Evolutionary conservation across 768 basidiomycete species (phyloP).

Genomic region (Boletus tomentosulus): DNA sequence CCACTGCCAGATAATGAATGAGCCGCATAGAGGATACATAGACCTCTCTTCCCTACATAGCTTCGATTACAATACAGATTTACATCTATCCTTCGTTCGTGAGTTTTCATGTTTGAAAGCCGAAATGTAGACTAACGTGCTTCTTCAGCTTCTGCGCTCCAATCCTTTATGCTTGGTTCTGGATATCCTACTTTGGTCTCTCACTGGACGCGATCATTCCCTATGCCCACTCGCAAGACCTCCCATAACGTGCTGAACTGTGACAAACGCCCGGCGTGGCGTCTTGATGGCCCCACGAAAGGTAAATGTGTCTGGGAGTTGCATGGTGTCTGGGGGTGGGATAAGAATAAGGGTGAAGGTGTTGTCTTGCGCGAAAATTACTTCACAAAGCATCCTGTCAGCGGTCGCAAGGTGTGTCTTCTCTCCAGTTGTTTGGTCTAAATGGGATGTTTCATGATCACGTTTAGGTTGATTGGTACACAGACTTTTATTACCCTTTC

Average conservation of each 20-base stretch:
- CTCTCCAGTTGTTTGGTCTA: neutral
- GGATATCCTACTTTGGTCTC: constrained; percentile 80
- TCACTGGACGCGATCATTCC: constrained; percentile 82
- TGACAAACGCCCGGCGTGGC: constrained; percentile 61
- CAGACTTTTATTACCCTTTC: constrained; percentile 80
- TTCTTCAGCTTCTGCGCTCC: constrained; percentile 66
- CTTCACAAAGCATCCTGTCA: constrained; percentile 67
- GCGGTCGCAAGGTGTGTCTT: constrained; percentile 51
- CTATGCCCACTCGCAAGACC: constrained; percentile 73
- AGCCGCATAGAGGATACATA: constrained; percentile 92
- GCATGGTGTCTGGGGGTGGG: constrained; percentile 95
- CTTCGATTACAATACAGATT: constrained; percentile 93
- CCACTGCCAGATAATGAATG: constrained; percentile 74
- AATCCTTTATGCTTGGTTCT: constrained; percentile 90
- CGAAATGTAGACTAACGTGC: neutral
- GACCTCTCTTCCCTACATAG: constrained; percentile 73
- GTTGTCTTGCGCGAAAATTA: constrained; percentile 83
- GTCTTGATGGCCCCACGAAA: constrained; percentile 63
- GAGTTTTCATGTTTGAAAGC: constrained; percentile 30
- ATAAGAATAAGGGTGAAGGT: constrained; percentile 55
- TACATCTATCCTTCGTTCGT: constrained; percentile 80
- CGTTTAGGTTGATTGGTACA: constrained; percentile 77
- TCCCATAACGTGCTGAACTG: constrained; percentile 58
- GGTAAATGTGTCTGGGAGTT: constrained; percentile 82
- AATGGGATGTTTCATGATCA: neutral